phyloP scores from a whole-genome alignment of 768 basidiomycete species.

The Kwoniella sp. region DNA sequence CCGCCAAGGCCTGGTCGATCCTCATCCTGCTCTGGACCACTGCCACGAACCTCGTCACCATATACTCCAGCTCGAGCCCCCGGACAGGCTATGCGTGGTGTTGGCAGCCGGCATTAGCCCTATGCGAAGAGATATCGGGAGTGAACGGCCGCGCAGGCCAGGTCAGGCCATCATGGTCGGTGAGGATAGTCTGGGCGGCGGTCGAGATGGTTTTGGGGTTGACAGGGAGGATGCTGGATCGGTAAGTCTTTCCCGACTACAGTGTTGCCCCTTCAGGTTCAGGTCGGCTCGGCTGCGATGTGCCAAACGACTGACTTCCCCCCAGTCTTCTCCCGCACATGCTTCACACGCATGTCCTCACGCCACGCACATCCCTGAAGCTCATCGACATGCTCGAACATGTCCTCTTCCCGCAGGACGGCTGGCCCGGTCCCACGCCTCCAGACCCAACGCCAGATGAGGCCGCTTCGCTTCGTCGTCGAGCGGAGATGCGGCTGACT shows the following conservation, averaged over 20 bases:
- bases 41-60: neutral
- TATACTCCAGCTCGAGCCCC: neutral
- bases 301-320: too few species aligned
- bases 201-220: slow-evolving; percentile 23
- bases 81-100: neutral
- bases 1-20: neutral
- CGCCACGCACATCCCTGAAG: slow-evolving; percentile 57
- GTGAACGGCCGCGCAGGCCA: slow-evolving; percentile 15
- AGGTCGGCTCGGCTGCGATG: neutral
- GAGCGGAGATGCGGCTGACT: slow-evolving; percentile 52
- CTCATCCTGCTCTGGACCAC: neutral
- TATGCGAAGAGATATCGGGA: slow-evolving; percentile 14
- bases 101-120: slow-evolving; percentile 5
- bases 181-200: slow-evolving; percentile 18
- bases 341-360: slow-evolving; percentile 58
- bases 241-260: slow-evolving; percentile 16
- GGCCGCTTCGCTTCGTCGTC: slow-evolving; percentile 58
- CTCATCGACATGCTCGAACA: slow-evolving; percentile 60
- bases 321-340: slow-evolving; percentile 67
- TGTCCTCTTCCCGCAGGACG: slow-evolving; percentile 69
- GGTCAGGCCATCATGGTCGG: slow-evolving; percentile 7
- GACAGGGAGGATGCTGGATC: slow-evolving; percentile 20
- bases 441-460: slow-evolving; percentile 74
- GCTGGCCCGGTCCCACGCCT: slow-evolving; percentile 72
- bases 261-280: neutral